phyloP scores from a whole-genome alignment of 2,329 filamentous ascomycete species.

The Alternaria brassicicola region DNA sequence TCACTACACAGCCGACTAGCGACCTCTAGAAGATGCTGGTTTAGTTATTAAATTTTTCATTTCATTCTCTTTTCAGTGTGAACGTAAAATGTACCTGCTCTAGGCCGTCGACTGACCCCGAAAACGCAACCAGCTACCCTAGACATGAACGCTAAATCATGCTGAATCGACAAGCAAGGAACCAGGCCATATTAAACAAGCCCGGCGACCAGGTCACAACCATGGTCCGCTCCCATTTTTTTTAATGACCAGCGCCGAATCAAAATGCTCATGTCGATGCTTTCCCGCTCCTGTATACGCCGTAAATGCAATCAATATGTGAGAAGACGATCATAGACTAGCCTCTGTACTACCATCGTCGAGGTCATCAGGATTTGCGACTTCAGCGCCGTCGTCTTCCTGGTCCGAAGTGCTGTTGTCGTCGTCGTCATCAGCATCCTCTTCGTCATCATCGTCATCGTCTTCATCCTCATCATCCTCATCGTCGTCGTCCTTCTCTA shows the following conservation, averaged over 20 bases:
- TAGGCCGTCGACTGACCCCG: neutral
- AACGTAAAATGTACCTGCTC: neutral
- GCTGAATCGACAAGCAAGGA: neutral
- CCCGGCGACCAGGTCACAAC: neutral
- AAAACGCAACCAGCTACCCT: neutral
- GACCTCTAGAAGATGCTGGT: too few species aligned
- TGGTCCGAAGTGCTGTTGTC: conserved; percentile 17
- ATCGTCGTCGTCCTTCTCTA: conserved; percentile 54
- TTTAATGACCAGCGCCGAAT: neutral
- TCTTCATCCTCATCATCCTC: conserved; percentile 34
- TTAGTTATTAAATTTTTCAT: neutral
- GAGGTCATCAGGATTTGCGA: conserved; percentile 1
- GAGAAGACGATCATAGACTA: conserved; percentile 1
- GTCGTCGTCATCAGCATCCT: conserved; percentile 3
- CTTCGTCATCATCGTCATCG: neutral
- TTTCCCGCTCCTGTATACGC: conserved; percentile 1
- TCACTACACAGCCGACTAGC: too few species aligned
- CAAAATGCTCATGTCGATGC: neutral
- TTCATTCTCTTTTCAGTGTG: neutral
- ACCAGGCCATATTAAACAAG: neutral
- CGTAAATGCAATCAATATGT: neutral
- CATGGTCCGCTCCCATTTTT: neutral
- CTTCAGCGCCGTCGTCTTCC: neutral
- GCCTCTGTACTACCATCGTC: conserved; percentile 11
- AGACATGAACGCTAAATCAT: neutral